Conservation (phyloP, 2,329 filamentous ascomycete genomes). For the Apiospora sp. region DNA sequence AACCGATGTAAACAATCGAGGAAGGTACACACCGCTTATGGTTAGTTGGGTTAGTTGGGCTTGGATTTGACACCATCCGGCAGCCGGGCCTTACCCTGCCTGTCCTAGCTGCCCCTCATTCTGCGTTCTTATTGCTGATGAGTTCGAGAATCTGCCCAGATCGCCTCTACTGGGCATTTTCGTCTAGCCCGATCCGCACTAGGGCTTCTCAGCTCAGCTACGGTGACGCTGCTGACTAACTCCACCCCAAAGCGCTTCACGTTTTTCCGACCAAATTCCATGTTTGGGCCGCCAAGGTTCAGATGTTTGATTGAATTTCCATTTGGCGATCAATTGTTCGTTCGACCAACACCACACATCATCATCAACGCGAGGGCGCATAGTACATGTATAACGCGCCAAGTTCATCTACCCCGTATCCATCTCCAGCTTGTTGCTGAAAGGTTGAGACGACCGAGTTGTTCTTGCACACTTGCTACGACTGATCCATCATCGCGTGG, state of each 20-base stretch:
- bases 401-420: background rate
- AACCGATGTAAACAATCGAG: background rate
- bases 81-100: background rate
- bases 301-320: slow-evolving; percentile 20
- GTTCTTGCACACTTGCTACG: background rate
- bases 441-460: background rate
- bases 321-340: background rate
- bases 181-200: background rate
- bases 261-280: slow-evolving; percentile 12
- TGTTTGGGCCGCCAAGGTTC: slow-evolving; percentile 11
- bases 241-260: slow-evolving; percentile 4
- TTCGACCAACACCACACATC: slow-evolving; percentile 6
- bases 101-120: slow-evolving; percentile 15
- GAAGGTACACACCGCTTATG: background rate
- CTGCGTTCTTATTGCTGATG: background rate
- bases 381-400: slow-evolving; percentile 1
- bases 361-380: background rate
- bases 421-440: background rate
- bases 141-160: background rate
- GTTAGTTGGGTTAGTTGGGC: background rate
- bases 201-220: background rate
- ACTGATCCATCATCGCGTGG: background rate
- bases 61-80: background rate
- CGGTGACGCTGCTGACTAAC: slow-evolving; percentile 12
- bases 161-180: background rate